Evolutionary conservation across 371 early-diverging fungal genomes (phyloP).

Genomic region (Chytridiales sp.): DNA sequence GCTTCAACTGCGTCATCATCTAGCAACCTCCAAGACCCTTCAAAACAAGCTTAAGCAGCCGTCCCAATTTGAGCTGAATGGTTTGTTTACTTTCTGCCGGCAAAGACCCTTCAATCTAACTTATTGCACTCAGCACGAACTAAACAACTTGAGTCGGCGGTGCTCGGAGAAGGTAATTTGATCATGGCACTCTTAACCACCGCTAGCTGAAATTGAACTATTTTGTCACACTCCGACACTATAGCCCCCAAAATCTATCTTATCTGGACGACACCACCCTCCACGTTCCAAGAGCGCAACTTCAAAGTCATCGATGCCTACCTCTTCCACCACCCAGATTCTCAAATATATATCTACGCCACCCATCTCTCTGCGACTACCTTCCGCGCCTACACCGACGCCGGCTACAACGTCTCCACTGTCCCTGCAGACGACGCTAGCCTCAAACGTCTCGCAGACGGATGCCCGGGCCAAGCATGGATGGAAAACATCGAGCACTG

Average conservation of each 20-base stretch:
- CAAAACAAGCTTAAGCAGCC: too few species aligned
- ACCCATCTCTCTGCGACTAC: slow-evolving; percentile 7
- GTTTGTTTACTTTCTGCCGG: too few species aligned
- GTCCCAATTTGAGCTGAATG: too few species aligned
- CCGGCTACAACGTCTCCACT: slow-evolving; percentile 25
- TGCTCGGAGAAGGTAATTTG: slow-evolving; percentile 6
- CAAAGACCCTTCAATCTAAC: too few species aligned
- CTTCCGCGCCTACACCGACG: slow-evolving; percentile 17
- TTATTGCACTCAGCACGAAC: too few species aligned
- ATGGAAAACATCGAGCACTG: slow-evolving; percentile 8
- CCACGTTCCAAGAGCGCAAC: slow-evolving; percentile 22
- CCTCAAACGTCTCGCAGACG: slow-evolving; percentile 9
- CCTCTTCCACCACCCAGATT: slow-evolving; percentile 28
- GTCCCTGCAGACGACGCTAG: slow-evolving; percentile 10
- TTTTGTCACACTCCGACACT: too few species aligned
- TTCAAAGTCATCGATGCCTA: slow-evolving; percentile 30
- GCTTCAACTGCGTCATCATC: too few species aligned
- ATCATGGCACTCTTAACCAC: too few species aligned
- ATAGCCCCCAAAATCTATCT: slow-evolving; percentile 27
- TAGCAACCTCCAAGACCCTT: too few species aligned
- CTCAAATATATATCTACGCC: slow-evolving; percentile 24
- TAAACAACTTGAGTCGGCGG: slow-evolving; percentile 1
- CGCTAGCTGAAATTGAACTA: too few species aligned
- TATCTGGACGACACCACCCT: slow-evolving; percentile 33
- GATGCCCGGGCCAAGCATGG: slow-evolving; percentile 28